Conservation (phyloP, 2,329 filamentous ascomycete species). For the Stemphylium beticola region DNA sequence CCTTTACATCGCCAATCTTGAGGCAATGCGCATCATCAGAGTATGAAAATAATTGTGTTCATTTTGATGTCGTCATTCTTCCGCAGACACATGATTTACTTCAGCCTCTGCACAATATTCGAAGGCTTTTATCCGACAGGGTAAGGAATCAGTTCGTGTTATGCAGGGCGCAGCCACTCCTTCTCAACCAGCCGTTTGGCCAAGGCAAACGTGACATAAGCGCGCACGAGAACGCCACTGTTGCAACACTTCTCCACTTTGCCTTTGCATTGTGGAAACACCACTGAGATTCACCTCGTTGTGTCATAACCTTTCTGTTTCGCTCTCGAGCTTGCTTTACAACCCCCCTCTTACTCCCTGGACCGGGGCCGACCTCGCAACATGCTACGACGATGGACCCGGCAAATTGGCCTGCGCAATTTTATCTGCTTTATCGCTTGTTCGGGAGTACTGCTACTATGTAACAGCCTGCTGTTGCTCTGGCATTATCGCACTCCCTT, state of each 20-base stretch:
- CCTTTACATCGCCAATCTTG: neutral
- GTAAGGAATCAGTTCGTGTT: neutral
- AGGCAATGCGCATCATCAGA: neutral
- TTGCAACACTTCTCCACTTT: neutral
- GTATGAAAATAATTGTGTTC: too few relatives aligned
- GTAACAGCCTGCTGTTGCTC: conserved; percentile 47
- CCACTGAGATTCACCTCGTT: neutral
- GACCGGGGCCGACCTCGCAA: neutral
- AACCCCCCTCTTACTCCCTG: neutral
- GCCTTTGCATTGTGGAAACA: neutral
- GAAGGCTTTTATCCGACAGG: too few relatives aligned
- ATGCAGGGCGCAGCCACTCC: neutral
- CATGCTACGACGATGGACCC: conserved; percentile 1
- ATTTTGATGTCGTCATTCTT: too few relatives aligned
- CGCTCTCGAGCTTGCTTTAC: neutral
- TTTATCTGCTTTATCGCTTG: conserved; percentile 61
- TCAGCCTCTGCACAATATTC: too few relatives aligned
- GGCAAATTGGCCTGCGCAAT: conserved; percentile 36
- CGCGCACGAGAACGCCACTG: neutral
- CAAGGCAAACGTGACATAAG: neutral
- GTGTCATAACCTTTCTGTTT: neutral
- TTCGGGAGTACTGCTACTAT: conserved; percentile 72
- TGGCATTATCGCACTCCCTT: conserved; percentile 10
- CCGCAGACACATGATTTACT: too few relatives aligned
- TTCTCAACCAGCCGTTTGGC: neutral